These are phyloP conservation scores for Aegilops sharonensis DNA, from an alignment of 176 grass and related monocot species.

Conservation along the genomic window DNA sequence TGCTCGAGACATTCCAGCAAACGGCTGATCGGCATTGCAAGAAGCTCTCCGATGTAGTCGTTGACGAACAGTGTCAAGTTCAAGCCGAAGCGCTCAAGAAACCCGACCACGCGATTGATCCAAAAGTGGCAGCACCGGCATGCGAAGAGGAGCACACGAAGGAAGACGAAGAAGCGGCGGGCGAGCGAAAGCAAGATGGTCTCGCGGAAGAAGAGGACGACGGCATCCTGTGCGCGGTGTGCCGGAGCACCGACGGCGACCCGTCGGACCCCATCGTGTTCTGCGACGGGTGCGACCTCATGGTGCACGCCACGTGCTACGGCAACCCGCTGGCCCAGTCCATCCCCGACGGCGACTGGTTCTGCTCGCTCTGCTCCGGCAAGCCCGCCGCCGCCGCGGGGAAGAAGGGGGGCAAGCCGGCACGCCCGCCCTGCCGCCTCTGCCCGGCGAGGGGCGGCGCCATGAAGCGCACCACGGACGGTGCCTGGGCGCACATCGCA, in stretches of 20 bases:
- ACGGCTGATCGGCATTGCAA: neutral
- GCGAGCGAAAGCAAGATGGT: neutral
- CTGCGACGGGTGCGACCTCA: conserved; percentile 92
- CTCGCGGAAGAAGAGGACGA: conserved; percentile 53
- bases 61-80: neutral
- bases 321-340: conserved; percentile 61
- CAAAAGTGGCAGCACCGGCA: neutral
- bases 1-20: neutral
- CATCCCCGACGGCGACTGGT: conserved; percentile 93
- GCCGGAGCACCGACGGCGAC: conserved; percentile 85
- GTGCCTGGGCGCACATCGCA: conserved; percentile 73
- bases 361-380: conserved; percentile 59
- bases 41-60: neutral
- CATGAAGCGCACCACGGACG: conserved; percentile 67
- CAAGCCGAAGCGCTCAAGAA: neutral
- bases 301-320: conserved; percentile 90
- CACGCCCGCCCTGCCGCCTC: conserved; percentile 44
- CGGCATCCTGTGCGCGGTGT: conserved; percentile 70
- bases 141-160: neutral
- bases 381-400: neutral
- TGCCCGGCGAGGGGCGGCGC: conserved; percentile 69
- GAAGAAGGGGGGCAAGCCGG: conserved; percentile 26
- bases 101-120: neutral
- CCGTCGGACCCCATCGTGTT: conserved; percentile 90
- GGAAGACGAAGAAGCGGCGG: neutral